phyloP scores from a whole-genome alignment of 306 rosid genomes.

The Casuarina cunninghamiana region DNA sequence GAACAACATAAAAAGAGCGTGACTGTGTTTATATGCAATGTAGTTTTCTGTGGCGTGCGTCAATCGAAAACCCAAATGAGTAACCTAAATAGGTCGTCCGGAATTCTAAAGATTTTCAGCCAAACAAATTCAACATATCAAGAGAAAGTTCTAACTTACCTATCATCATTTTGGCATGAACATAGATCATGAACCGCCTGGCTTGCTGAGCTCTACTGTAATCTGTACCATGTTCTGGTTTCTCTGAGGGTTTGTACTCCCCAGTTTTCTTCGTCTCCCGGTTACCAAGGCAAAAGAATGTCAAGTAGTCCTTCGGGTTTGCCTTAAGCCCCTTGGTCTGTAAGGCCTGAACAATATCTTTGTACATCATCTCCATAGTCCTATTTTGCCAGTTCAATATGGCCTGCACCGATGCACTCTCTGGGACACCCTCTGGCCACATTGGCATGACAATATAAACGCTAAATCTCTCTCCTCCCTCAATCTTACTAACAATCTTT shows the following conservation, averaged over 20 bases:
- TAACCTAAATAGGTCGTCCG: background rate
- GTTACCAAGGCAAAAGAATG: conserved; percentile 60
- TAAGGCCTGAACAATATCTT: conserved; percentile 41
- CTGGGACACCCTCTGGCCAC: conserved; percentile 64
- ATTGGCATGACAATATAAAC: background rate
- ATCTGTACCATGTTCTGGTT: conserved; percentile 39
- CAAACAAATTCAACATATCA: background rate
- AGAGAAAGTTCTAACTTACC: conserved; percentile 29
- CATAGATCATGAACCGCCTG: conserved; percentile 11
- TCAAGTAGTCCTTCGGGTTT: conserved; percentile 49
- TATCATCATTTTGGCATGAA: conserved; percentile 59
- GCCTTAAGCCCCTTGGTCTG: conserved; percentile 38
- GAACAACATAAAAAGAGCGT: too few relatives aligned
- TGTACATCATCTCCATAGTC: conserved; percentile 15
- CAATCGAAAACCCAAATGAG: background rate
- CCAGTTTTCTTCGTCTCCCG: conserved; percentile 31
- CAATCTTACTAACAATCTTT: conserved; percentile 44
- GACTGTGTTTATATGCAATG: too few relatives aligned
- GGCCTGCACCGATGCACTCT: conserved; percentile 46
- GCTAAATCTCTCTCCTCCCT: conserved; percentile 45
- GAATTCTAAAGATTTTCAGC: background rate
- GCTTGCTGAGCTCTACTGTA: conserved; percentile 45
- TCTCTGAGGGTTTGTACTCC: conserved; percentile 37
- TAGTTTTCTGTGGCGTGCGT: background rate
- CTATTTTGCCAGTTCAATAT: conserved; percentile 47